A percentile compares a stretch with the other conserved stretches of the same genome.
phyloP scores from a whole-genome alignment of 1,284 basidiomycete species.

The Cutaneotrichosporon sp. region DNA sequence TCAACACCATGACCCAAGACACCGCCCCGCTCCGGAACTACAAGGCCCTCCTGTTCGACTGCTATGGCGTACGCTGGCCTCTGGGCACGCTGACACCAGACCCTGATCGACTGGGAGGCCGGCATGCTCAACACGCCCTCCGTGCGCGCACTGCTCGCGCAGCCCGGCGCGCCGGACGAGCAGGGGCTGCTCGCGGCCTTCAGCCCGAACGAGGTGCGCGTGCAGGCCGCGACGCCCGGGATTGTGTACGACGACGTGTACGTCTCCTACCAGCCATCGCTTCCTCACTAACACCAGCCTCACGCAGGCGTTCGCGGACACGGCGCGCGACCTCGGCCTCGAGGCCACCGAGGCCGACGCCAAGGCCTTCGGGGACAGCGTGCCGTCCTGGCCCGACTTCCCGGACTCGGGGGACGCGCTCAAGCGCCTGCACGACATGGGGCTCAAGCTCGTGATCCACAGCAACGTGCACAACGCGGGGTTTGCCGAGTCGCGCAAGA shows the following conservation, averaged over 20 bases:
- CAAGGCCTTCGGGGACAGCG: slow-evolving; percentile 30
- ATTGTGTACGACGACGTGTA: slow-evolving; percentile 40
- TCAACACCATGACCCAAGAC: not conserved
- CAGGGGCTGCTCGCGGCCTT: slow-evolving; percentile 27
- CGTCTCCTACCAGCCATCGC: slow-evolving; percentile 3
- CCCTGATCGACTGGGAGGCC: slow-evolving; percentile 34
- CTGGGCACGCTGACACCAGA: slow-evolving; percentile 1
- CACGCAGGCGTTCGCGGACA: slow-evolving; percentile 16
- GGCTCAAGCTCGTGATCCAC: slow-evolving; percentile 37
- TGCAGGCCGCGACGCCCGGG: slow-evolving; percentile 34
- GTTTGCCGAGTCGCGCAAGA: slow-evolving; percentile 31
- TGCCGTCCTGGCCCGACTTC: slow-evolving; percentile 42
- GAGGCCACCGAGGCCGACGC: slow-evolving; percentile 19
- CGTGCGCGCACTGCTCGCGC: slow-evolving; percentile 15
- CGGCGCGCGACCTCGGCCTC: slow-evolving; percentile 18
- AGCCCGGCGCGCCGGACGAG: slow-evolving; percentile 25
- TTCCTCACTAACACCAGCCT: slow-evolving; percentile 16
- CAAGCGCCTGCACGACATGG: slow-evolving; percentile 27
- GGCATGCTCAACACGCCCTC: slow-evolving; percentile 31
- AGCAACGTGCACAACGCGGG: slow-evolving; percentile 40
- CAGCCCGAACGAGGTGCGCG: slow-evolving; percentile 27
- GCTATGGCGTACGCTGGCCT: slow-evolving; percentile 31
- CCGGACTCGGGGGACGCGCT: slow-evolving; percentile 36
- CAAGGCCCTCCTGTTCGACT: slow-evolving; percentile 33
- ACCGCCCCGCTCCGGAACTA: not conserved